Conservation (phyloP, 176 grass and related monocot genomes). For the Ensete ventricosum region DNA sequence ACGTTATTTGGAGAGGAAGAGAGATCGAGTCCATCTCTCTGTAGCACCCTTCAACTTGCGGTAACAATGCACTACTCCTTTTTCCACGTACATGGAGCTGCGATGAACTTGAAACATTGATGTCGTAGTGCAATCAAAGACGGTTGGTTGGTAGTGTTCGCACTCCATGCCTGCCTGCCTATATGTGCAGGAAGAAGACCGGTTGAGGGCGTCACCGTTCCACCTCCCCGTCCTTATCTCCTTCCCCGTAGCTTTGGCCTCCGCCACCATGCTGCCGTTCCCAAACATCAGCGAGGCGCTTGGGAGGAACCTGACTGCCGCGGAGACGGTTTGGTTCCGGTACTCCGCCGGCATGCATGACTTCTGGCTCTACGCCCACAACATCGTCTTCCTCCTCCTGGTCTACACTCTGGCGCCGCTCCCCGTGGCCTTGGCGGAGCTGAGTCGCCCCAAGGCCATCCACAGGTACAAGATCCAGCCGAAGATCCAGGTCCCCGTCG, state of each 20-base stretch:
- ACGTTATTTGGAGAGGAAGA: too few species aligned
- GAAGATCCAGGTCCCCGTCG: conserved; percentile 33
- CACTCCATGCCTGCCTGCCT: too few species aligned
- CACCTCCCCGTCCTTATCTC: too few species aligned
- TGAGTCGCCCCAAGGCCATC: conserved; percentile 33
- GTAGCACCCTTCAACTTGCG: too few species aligned
- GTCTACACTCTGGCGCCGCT: conserved; percentile 72
- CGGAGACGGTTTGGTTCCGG: conserved; percentile 58
- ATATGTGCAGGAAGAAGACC: too few species aligned
- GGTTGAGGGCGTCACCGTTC: too few species aligned
- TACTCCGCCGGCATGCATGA: conserved; percentile 48
- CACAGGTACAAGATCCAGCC: conserved; percentile 72
- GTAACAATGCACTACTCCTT: too few species aligned
- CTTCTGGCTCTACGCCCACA: conserved; percentile 57
- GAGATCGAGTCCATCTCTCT: too few species aligned
- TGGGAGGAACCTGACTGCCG: conserved; percentile 39
- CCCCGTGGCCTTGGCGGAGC: conserved; percentile 65
- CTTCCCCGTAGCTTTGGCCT: neutral
- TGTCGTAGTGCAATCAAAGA: too few species aligned
- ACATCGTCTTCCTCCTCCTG: conserved; percentile 61
- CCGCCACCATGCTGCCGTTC: conserved; percentile 52
- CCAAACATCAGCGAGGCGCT: conserved; percentile 49
- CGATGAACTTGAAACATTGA: too few species aligned
- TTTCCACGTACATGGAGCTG: too few species aligned
- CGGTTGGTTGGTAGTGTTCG: too few species aligned